These are phyloP conservation scores for Luvunga scandens DNA, from an alignment of 345 rosid species.

Conservation along the genomic window DNA sequence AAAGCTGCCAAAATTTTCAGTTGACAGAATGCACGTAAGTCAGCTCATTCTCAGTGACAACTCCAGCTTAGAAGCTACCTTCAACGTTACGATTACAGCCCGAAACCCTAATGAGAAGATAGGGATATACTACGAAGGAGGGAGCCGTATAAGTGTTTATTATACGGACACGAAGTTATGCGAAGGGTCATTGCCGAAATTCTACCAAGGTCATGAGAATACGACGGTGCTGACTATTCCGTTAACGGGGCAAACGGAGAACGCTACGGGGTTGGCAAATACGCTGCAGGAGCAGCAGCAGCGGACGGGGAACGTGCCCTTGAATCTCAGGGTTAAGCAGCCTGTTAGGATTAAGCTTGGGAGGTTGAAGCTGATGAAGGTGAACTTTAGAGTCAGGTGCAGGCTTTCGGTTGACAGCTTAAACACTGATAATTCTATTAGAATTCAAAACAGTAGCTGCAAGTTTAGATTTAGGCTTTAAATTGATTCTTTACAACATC, in stretches of 20 bases:
- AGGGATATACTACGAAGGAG: conserved; percentile 78
- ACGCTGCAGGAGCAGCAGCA: conserved; percentile 41
- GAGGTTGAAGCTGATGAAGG: conserved; percentile 58
- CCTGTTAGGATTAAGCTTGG: conserved; percentile 84
- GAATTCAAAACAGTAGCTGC: conserved; percentile 55
- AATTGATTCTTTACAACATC: neutral
- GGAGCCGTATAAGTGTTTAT: conserved; percentile 67
- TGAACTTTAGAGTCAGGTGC: conserved; percentile 63
- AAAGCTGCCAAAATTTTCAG: conserved; percentile 61
- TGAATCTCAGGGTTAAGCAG: conserved; percentile 63
- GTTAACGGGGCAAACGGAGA: conserved; percentile 51
- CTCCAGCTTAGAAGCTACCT: conserved; percentile 51
- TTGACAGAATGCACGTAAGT: conserved; percentile 56
- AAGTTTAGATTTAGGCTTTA: conserved; percentile 59
- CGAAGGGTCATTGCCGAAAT: conserved; percentile 74
- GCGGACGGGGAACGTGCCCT: conserved; percentile 52
- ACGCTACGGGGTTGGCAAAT: conserved; percentile 41
- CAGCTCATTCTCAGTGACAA: conserved; percentile 38
- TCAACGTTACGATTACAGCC: conserved; percentile 63
- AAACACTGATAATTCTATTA: conserved; percentile 38
- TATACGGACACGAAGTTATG: conserved; percentile 50
- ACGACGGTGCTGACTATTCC: conserved; percentile 60
- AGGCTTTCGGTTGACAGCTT: conserved; percentile 49
- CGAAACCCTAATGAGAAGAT: conserved; percentile 70
- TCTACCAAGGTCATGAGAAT: conserved; percentile 89